Base-by-base conservation (phyloP, 805 yeast species). In the Wickerhamiella australiensis region DNA sequence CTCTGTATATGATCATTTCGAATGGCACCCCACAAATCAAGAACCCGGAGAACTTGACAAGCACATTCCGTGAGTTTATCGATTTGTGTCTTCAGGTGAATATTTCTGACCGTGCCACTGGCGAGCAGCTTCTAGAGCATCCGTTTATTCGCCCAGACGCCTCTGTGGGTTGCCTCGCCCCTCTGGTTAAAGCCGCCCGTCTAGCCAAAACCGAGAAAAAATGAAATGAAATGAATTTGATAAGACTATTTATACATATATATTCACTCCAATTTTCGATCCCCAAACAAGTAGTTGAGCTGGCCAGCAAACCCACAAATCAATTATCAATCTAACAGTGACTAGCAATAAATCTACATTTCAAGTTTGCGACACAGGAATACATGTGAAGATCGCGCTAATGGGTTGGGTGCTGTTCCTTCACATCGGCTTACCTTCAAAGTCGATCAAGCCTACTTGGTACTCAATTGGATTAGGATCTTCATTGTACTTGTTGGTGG, bases 21-120 rank as follows among this genome's bases (percentile, higher is more conserved):
- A 90, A 86, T 60, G 98, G 98, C 48, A 92, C 97, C 0, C 99
- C 99, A 20, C 80, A 80, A 57, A 71, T 92, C 62, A 87, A 88
- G 65, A 85, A 87, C 60, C 92, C 95, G 2, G 95, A 84, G 51
- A 77, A 79, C 5, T 68, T 92, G 47, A 78, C 88, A 54, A 67
- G 73, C 44, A 74, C 72, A 18, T 69, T 92, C 61, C 77, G 79
- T 57, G 68, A 72, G 46, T 92, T 92, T 60, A 72, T 92, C 59
- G 75, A 79, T 31, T 74, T 80, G 73, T 82, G 92, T 62, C 71
- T 90, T 54, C 84, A 80, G 56, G 96, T 88, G 26, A 83, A 84
- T 57, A 81, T 87, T 23, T 86, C 83, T 26, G 76, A 78, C 55
- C 74, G 97, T 62, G 87, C 84, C 0, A 77, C 82, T 52, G 87